Percentiles rank a stretch among this genome's conserved stretches.
Evolutionary conservation across 148 eudicot species (phyloP).

Genomic region (Dysphania ambrosioides): DNA sequence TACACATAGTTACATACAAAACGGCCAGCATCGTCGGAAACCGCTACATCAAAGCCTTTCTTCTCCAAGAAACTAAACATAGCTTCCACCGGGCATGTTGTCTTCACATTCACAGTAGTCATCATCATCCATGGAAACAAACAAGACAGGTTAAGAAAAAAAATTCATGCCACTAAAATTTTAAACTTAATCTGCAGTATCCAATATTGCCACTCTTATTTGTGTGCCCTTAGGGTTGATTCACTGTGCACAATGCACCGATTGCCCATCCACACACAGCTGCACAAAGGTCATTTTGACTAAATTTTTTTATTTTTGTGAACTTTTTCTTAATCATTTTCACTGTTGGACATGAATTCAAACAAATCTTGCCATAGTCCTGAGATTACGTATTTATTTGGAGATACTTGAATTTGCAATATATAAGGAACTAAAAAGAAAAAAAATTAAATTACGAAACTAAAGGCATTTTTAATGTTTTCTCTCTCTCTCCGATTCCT

Average conservation of each 20-base stretch:
- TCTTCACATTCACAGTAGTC: constrained; percentile 42
- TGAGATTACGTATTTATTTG: too few species aligned
- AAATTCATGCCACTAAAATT: neutral
- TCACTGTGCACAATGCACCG: neutral
- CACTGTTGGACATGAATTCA: too few species aligned
- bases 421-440: too few species aligned
- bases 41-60: constrained; percentile 44
- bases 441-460: too few species aligned
- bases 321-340: too few species aligned
- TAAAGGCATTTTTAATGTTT: too few species aligned
- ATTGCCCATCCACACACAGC: neutral
- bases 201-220: neutral
- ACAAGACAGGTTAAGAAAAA: neutral
- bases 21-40: constrained; percentile 71
- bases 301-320: too few species aligned
- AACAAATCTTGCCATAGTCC: too few species aligned
- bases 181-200: neutral
- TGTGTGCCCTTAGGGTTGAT: neutral
- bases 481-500: too few species aligned
- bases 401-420: too few species aligned
- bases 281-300: neutral
- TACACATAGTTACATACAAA: constrained; percentile 82
- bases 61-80: constrained; percentile 45
- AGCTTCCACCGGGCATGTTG: constrained; percentile 41
- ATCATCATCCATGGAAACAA: constrained; percentile 4